These are phyloP conservation scores for Globisporangium radiosum DNA, from an alignment of 352 stramenopile species.

Conservation along the genomic window DNA sequence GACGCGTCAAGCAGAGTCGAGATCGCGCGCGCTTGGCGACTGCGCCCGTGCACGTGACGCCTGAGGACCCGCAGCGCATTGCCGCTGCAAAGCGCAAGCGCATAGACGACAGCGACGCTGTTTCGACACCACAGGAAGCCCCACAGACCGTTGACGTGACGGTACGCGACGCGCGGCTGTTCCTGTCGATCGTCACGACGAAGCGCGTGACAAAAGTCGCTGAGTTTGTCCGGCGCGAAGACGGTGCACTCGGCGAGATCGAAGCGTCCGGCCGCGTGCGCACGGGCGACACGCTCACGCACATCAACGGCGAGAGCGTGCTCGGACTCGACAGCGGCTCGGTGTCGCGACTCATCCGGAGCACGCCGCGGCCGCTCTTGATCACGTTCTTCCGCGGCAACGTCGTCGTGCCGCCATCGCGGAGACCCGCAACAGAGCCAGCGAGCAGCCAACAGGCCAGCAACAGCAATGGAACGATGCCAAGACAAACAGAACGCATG, in stretches of 20 bases:
- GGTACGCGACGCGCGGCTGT: conserved; percentile 58
- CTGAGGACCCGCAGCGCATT: neutral
- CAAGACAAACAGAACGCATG: no score
- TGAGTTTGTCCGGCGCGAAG: conserved; percentile 39
- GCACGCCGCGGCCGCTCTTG: conserved; percentile 29
- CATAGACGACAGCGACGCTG: conserved; percentile 10
- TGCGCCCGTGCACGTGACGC: neutral
- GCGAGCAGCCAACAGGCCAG: neutral
- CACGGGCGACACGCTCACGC: conserved; percentile 46
- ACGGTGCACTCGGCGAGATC: conserved; percentile 46
- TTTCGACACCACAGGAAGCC: neutral
- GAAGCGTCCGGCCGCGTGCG: conserved; percentile 44
- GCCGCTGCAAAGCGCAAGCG: conserved; percentile 28
- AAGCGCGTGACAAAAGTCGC: conserved; percentile 42
- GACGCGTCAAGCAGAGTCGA: neutral
- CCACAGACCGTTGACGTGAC: conserved; percentile 22
- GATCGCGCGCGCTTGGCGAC: neutral
- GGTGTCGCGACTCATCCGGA: conserved; percentile 49
- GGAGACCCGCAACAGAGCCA: neutral
- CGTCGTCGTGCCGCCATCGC: neutral
- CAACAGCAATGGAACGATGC: neutral
- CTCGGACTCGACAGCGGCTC: conserved; percentile 28
- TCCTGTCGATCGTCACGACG: conserved; percentile 57
- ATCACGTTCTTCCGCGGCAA: conserved; percentile 26
- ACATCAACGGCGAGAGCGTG: conserved; percentile 28